A percentile compares a stretch with the other conserved stretches of the same genome.
Evolutionary conservation across 2,329 filamentous ascomycete genomes (phyloP).

Genomic region (Ophiostoma fasciatum): DNA sequence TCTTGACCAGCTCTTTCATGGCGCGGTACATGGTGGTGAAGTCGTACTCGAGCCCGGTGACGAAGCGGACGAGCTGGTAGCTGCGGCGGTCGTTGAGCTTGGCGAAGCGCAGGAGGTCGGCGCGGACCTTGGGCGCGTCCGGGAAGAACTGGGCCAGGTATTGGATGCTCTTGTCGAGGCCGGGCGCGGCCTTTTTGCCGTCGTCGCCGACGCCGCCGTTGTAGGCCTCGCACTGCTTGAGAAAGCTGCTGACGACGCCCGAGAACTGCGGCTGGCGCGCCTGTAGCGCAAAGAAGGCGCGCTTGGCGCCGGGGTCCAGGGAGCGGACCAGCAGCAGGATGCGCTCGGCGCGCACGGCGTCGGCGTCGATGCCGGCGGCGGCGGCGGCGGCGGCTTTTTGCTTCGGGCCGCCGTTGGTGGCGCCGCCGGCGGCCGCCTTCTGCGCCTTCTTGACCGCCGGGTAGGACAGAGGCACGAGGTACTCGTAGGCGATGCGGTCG

Average conservation of each 20-base stretch:
- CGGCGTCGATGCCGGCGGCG: slow-evolving; percentile 39
- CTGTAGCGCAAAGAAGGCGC: slow-evolving; percentile 79
- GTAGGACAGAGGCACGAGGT: slow-evolving; percentile 76
- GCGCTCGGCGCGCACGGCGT: slow-evolving; percentile 68
- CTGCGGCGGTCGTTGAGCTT: slow-evolving; percentile 79
- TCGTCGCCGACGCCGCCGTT: slow-evolving; percentile 73
- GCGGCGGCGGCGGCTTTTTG: slow-evolving; percentile 1
- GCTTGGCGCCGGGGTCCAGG: slow-evolving; percentile 63
- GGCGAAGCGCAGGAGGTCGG: slow-evolving; percentile 79
- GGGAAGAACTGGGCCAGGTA: slow-evolving; percentile 63
- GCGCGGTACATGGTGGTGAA: slow-evolving; percentile 84
- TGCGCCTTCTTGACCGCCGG: slow-evolving; percentile 51
- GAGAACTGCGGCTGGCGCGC: slow-evolving; percentile 61
- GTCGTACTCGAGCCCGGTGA: slow-evolving; percentile 72
- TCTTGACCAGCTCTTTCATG: slow-evolving; percentile 76
- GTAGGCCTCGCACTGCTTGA: slow-evolving; percentile 75
- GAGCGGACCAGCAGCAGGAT: slow-evolving; percentile 70
- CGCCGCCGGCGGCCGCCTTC: slow-evolving; percentile 42
- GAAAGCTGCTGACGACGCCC: slow-evolving; percentile 57
- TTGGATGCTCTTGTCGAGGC: slow-evolving; percentile 57
- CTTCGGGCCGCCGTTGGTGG: neutral
- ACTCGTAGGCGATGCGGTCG: slow-evolving; percentile 75
- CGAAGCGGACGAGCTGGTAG: slow-evolving; percentile 79
- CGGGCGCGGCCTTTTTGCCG: slow-evolving; percentile 54
- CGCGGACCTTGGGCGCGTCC: slow-evolving; percentile 54